These are phyloP conservation scores for Cystofilobasidium bisporidii DNA, from an alignment of 768 basidiomycete species.

Conservation along the genomic window DNA sequence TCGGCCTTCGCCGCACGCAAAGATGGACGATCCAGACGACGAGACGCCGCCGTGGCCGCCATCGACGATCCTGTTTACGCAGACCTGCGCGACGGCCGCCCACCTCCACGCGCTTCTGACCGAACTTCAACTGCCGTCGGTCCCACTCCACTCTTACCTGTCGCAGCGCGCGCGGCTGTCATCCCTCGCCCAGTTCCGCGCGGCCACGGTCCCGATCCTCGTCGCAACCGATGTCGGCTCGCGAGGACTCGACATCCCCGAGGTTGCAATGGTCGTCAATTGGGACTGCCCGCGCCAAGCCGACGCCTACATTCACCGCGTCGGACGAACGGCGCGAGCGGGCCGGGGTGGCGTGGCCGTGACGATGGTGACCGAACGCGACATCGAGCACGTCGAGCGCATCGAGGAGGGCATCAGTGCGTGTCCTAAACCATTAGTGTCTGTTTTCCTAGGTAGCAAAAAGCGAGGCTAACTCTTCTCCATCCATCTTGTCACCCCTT, in stretches of 20 bases:
- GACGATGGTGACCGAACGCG: slow-evolving; percentile 88
- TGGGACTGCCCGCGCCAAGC: slow-evolving; percentile 80
- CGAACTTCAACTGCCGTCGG: slow-evolving; percentile 67
- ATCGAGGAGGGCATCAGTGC: slow-evolving; percentile 81
- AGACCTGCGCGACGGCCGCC: slow-evolving; percentile 73
- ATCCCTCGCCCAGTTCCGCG: slow-evolving; percentile 76
- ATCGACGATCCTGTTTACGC: slow-evolving; percentile 80
- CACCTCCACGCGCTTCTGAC: slow-evolving; percentile 67
- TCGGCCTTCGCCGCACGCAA: slow-evolving; percentile 46
- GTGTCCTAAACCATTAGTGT: slow-evolving; percentile 36
- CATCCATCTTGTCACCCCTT: not conserved
- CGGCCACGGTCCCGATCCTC: slow-evolving; percentile 76
- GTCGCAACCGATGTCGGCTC: slow-evolving; percentile 93
- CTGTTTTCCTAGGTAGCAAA: too few relatives aligned
- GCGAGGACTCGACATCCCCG: slow-evolving; percentile 89
- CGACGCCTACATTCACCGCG: slow-evolving; percentile 93
- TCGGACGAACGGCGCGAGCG: slow-evolving; percentile 83
- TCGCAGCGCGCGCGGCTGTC: slow-evolving; percentile 80
- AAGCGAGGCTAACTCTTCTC: not conserved
- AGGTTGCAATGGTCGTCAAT: slow-evolving; percentile 90
- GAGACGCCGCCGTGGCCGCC: slow-evolving; percentile 52
- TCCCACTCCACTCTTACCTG: slow-evolving; percentile 83
- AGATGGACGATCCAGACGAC: slow-evolving; percentile 47
- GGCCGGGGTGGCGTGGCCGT: slow-evolving; percentile 81
- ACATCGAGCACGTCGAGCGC: slow-evolving; percentile 68